Conservation (phyloP, 495 filamentous ascomycete genomes). For the Achaetomiella virescens region DNA sequence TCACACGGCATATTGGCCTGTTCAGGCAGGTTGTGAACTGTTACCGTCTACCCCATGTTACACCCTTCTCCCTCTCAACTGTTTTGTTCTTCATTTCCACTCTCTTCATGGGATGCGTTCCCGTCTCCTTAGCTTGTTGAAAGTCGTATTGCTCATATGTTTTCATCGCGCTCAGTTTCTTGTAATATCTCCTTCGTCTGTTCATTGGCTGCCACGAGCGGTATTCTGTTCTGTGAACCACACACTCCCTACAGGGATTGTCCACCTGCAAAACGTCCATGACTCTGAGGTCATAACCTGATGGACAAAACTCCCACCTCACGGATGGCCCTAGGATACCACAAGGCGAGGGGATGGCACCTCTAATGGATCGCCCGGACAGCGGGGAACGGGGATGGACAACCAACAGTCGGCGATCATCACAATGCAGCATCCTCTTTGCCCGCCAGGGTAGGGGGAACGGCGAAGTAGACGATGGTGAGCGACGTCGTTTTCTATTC, state of each 20-base stretch:
- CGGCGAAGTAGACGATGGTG: conserved; percentile 7
- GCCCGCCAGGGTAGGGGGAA: conserved; percentile 13
- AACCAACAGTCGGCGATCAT: conserved; percentile 1
- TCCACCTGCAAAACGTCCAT: neutral
- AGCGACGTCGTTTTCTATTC: conserved; percentile 1
- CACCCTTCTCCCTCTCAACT: conserved; percentile 18
- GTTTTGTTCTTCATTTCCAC: conserved; percentile 10
- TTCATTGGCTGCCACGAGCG: neutral
- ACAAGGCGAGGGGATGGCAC: conserved; percentile 29
- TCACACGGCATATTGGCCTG: conserved; percentile 19
- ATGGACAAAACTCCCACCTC: conserved; percentile 5
- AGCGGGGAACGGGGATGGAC: conserved; percentile 6
- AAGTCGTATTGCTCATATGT: too few relatives aligned
- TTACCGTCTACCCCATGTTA: conserved; percentile 31
- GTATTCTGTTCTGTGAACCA: neutral
- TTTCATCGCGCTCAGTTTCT: too few relatives aligned
- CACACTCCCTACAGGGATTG: neutral
- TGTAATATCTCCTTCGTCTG: neutral
- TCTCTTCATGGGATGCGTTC: conserved; percentile 26
- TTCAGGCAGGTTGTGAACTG: conserved; percentile 19
- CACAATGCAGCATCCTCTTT: conserved; percentile 1
- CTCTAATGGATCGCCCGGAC: conserved; percentile 11
- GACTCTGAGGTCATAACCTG: neutral
- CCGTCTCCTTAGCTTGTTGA: conserved; percentile 16
- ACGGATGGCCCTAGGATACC: conserved; percentile 17